Percentiles rank a stretch among this genome's conserved stretches.
phyloP scores from a whole-genome alignment of 495 filamentous ascomycete genomes.

The Talaromyces thailandensis region DNA sequence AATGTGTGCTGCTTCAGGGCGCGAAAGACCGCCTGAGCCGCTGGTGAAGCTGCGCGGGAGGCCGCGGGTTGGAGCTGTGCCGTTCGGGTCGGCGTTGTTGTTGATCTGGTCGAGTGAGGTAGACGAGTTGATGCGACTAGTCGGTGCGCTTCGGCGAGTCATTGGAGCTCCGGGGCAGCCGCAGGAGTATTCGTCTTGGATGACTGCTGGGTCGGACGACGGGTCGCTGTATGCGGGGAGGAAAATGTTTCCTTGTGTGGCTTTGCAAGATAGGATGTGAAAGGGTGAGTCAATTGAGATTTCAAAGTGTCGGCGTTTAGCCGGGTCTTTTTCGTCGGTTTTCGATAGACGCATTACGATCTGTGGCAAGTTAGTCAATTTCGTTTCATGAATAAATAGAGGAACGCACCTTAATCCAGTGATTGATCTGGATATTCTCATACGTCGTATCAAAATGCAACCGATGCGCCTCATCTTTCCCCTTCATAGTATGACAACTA shows the following conservation, averaged over 20 bases:
- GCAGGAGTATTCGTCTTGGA: constrained; percentile 52
- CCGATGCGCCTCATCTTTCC: constrained; percentile 61
- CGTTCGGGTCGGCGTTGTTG: constrained; percentile 7
- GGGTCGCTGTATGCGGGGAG: constrained; percentile 76
- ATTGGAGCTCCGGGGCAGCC: constrained; percentile 65
- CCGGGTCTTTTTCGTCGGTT: constrained; percentile 68
- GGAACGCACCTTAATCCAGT: constrained; percentile 90
- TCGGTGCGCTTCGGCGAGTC: constrained; percentile 28
- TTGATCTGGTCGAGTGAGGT: constrained; percentile 15
- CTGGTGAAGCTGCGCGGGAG: constrained; percentile 38
- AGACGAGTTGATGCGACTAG: constrained; percentile 30
- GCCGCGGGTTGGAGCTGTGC: constrained; percentile 1
- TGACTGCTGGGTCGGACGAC: constrained; percentile 35
- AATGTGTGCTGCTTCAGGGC: constrained; percentile 40
- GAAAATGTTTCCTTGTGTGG: constrained; percentile 82
- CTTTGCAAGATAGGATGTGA: constrained; percentile 88
- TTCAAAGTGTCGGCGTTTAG: constrained; percentile 87
- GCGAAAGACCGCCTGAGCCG: constrained; percentile 34
- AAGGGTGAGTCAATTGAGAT: constrained; percentile 98
- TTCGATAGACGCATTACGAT: constrained; percentile 95
- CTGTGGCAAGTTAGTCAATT: constrained; percentile 32
- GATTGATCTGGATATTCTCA: constrained; percentile 91
- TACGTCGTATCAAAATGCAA: constrained; percentile 94
- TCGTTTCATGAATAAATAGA: neutral
- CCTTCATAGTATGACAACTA: constrained; percentile 78